These are phyloP conservation scores for Diaporthe sp. DNA, from an alignment of 2,329 filamentous ascomycete species.

Conservation along the genomic window DNA sequence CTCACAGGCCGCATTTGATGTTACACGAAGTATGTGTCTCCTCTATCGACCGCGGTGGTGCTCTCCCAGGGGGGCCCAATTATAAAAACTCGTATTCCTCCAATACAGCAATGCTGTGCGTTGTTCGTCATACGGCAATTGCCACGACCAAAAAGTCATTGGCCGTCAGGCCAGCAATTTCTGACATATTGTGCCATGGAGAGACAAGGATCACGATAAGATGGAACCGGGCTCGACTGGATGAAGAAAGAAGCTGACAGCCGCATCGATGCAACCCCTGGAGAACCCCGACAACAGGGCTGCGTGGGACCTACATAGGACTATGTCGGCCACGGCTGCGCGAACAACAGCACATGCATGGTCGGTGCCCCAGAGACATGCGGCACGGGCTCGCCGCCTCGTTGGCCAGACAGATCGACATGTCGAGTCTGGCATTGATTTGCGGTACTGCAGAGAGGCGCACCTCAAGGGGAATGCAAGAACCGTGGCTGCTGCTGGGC, in stretches of 20 bases:
- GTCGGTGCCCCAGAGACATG: slow-evolving; percentile 25
- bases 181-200: slow-evolving; percentile 26
- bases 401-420: slow-evolving; percentile 28
- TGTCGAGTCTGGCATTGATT: slow-evolving; percentile 26
- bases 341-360: slow-evolving; percentile 21
- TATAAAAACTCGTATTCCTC: slow-evolving; percentile 41
- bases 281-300: slow-evolving; percentile 21
- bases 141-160: slow-evolving; percentile 33
- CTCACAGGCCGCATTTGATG: slow-evolving; percentile 12
- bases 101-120: slow-evolving; percentile 37
- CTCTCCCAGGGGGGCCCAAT: slow-evolving; percentile 39
- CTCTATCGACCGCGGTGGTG: slow-evolving; percentile 33
- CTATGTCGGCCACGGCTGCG: slow-evolving; percentile 1
- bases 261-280: slow-evolving; percentile 28
- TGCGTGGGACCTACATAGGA: slow-evolving; percentile 15
- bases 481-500: slow-evolving; percentile 21
- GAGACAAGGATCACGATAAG: slow-evolving; percentile 39
- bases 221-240: slow-evolving; percentile 31
- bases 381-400: slow-evolving; percentile 31
- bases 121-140: slow-evolving; percentile 38
- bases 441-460: slow-evolving; percentile 14
- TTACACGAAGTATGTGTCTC: slow-evolving; percentile 31
- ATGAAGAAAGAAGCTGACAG: slow-evolving; percentile 31
- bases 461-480: slow-evolving; percentile 2
- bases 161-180: slow-evolving; percentile 20